phyloP scores from a whole-genome alignment of 2,329 filamentous ascomycete species.

The Didymella glomerata region DNA sequence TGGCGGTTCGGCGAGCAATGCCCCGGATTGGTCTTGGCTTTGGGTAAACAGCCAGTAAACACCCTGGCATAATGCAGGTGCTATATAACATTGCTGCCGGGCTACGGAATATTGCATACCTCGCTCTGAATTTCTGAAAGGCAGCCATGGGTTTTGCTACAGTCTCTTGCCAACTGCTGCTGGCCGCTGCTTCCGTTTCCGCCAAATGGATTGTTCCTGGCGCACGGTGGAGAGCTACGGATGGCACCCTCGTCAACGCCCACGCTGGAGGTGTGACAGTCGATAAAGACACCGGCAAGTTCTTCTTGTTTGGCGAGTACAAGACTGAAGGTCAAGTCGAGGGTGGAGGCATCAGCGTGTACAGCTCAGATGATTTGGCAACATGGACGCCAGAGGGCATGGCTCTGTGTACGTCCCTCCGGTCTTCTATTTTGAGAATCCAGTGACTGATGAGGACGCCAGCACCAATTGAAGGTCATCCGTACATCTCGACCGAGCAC shows the following conservation, averaged over 20 bases:
- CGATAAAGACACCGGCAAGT: conserved; percentile 62
- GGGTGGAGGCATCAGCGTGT: conserved; percentile 67
- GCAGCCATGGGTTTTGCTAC: conserved; percentile 29
- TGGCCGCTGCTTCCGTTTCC: conserved; percentile 35
- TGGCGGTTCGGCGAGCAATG: conserved; percentile 34
- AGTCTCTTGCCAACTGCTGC: conserved; percentile 33
- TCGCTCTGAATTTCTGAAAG: conserved; percentile 2
- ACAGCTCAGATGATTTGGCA: conserved; percentile 66
- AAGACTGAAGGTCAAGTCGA: conserved; percentile 66
- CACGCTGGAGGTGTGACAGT: conserved; percentile 67
- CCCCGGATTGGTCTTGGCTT: conserved; percentile 39
- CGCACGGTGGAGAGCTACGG: conserved; percentile 67
- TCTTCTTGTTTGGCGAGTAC: conserved; percentile 70
- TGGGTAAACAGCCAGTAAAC: conserved; percentile 15
- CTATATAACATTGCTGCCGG: conserved; percentile 31
- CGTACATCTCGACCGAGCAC: conserved; percentile 62
- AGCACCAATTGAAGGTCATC: conserved; percentile 63
- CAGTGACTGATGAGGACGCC: conserved; percentile 22
- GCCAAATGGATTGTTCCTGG: conserved; percentile 69
- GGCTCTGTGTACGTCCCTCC: conserved; percentile 57
- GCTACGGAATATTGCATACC: conserved; percentile 7
- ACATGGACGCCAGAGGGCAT: conserved; percentile 67
- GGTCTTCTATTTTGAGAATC: background rate
- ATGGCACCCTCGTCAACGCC: conserved; percentile 68
- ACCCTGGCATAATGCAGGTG: conserved; percentile 16